Evolutionary conservation across 805 yeast species (phyloP).

Genomic region (Hanseniaspora taiwanica): DNA sequence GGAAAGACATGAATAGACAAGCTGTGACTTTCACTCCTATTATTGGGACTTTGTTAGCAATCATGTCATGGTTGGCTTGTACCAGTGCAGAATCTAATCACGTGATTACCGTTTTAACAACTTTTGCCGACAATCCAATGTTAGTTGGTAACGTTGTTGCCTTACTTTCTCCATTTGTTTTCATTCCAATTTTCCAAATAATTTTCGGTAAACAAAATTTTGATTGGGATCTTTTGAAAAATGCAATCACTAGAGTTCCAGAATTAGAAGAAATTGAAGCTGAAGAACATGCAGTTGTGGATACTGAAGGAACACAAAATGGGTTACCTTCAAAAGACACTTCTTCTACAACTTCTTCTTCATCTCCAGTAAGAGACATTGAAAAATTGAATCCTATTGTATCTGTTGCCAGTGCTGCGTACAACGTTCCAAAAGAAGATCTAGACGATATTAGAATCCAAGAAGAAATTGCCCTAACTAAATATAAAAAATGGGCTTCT

Average conservation of each 20-base stretch:
- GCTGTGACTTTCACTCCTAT: constrained; percentile 73
- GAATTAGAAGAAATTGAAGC: constrained; percentile 55
- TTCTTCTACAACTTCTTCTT: neutral
- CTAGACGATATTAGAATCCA: constrained; percentile 22
- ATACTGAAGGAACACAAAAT: constrained; percentile 11
- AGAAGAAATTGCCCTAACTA: constrained; percentile 39
- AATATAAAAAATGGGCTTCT: constrained; percentile 50
- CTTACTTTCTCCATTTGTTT: constrained; percentile 52
- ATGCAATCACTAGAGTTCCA: constrained; percentile 47
- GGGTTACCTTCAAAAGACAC: constrained; percentile 2
- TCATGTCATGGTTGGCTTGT: constrained; percentile 52
- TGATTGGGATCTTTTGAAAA: constrained; percentile 53
- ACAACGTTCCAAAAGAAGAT: constrained; percentile 14
- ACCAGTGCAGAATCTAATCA: constrained; percentile 30
- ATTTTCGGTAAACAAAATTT: constrained; percentile 58
- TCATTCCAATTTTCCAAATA: constrained; percentile 52
- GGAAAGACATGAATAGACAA: constrained; percentile 46
- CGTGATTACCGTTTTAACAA: constrained; percentile 32
- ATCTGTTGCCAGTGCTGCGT: constrained; percentile 21
- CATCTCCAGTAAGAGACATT: constrained; percentile 2
- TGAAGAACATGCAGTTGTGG: constrained; percentile 17
- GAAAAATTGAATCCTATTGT: constrained; percentile 20
- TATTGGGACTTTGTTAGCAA: constrained; percentile 59
- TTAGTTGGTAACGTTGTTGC: constrained; percentile 81
- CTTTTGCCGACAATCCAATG: constrained; percentile 86